A percentile compares a stretch with the other conserved stretches of the same genome.
Evolutionary conservation across 1,139 yeast species (phyloP).

Genomic region (Blastobotrys arbuscula): DNA sequence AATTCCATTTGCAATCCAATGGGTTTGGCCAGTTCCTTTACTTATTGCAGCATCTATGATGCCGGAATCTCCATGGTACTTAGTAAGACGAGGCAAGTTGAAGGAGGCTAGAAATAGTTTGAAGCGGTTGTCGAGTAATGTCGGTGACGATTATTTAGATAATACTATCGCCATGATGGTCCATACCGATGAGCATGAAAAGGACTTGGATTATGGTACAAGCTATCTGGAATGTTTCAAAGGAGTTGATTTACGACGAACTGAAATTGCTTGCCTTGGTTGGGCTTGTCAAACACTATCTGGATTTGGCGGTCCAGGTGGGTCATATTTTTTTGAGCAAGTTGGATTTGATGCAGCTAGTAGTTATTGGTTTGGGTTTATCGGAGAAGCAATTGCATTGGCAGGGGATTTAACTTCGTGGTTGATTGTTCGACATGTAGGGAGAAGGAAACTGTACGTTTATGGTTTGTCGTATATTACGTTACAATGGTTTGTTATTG

Average conservation of each 20-base stretch:
- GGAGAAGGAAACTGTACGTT: conserved; percentile 45
- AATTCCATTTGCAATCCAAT: conserved; percentile 49
- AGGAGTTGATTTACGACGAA: conserved; percentile 47
- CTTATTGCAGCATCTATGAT: conserved; percentile 45
- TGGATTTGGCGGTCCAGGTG: conserved; percentile 8
- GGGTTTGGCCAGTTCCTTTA: conserved; percentile 57
- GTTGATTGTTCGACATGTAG: conserved; percentile 29
- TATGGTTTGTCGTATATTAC: conserved; percentile 40
- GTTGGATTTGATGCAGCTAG: conserved; percentile 41
- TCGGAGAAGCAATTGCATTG: conserved; percentile 38
- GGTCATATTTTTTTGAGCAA: conserved; percentile 20
- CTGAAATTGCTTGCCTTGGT: conserved; percentile 37
- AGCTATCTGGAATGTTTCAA: conserved; percentile 45
- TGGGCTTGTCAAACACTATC: conserved; percentile 5
- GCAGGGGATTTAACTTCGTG: conserved; percentile 14
- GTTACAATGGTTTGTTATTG: conserved; percentile 34
- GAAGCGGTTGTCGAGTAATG: conserved; percentile 21
- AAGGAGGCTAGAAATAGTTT: conserved; percentile 23
- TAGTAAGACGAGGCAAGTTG: conserved; percentile 37
- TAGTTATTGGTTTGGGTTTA: conserved; percentile 43
- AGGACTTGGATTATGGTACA: conserved; percentile 31
- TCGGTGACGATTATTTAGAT: conserved; percentile 31
- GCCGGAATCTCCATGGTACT: conserved; percentile 58
- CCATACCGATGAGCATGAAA: conserved; percentile 43
- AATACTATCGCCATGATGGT: conserved; percentile 36